Percentiles rank a stretch among this genome's conserved stretches.
These are phyloP conservation scores for Brasenia schreberi DNA, from an alignment of 164 flowering plant species.

Conservation along the genomic window DNA sequence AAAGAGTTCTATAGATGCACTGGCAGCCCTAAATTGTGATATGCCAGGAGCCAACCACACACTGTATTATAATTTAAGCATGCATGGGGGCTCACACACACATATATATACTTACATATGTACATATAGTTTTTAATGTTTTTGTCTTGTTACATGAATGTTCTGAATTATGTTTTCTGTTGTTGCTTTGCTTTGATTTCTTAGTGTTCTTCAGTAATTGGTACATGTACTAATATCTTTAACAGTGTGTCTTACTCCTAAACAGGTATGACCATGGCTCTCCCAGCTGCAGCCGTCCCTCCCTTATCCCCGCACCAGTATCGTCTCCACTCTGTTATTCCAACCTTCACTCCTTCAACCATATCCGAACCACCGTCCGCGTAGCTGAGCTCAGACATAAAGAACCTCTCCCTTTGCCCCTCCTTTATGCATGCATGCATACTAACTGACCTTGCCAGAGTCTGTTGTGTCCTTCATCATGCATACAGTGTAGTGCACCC, in stretches of 20 bases:
- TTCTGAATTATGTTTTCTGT: too few species aligned
- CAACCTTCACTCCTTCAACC: constrained; percentile 10
- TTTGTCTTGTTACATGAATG: too few species aligned
- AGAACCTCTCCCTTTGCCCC: constrained; percentile 15
- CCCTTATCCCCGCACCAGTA: constrained; percentile 62
- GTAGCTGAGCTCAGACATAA: constrained; percentile 67
- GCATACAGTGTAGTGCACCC: neutral
- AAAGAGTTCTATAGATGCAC: too few species aligned
- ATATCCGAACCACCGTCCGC: constrained; percentile 44
- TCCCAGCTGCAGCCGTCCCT: constrained; percentile 24
- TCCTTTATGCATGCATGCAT: constrained; percentile 1
- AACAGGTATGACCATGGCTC: constrained; percentile 87
- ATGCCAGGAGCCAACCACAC: too few species aligned
- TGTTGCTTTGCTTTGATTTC: too few species aligned
- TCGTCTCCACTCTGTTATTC: constrained; percentile 14
- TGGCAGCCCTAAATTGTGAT: too few species aligned
- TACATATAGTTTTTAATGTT: too few species aligned
- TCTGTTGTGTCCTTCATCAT: neutral
- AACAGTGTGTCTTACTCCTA: constrained; percentile 89
- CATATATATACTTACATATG: too few species aligned
- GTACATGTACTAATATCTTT: constrained; percentile 41
- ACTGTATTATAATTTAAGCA: too few species aligned
- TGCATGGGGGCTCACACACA: too few species aligned
- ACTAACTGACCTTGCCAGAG: neutral
- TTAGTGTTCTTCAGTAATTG: too few species aligned